A percentile compares a stretch with the other conserved stretches of the same genome.
Conservation (phyloP, 2,329 filamentous ascomycete genomes). For the Verticillium klebahnii region DNA sequence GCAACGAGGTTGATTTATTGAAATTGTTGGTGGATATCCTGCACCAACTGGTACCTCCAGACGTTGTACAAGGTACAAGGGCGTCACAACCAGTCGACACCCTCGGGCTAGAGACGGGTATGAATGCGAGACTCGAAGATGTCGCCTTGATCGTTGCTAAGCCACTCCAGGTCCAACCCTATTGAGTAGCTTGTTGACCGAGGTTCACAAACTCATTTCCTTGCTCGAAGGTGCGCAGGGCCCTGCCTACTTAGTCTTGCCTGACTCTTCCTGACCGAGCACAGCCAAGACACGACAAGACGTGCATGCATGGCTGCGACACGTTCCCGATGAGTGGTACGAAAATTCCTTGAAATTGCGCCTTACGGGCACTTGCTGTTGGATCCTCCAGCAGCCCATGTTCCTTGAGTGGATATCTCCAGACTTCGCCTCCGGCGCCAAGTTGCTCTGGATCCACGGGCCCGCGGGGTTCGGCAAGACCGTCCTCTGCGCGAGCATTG, state of each 20-base stretch:
- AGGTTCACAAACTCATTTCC: background rate
- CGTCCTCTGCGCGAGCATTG: conserved; percentile 21
- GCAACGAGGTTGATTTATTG: conserved; percentile 7
- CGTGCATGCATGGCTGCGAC: conserved; percentile 12
- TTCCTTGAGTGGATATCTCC: conserved; percentile 16
- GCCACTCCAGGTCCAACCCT: background rate
- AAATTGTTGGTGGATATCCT: conserved; percentile 5
- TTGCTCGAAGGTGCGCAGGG: background rate
- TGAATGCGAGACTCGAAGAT: background rate
- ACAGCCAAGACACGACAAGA: conserved; percentile 6
- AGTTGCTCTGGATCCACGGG: conserved; percentile 26
- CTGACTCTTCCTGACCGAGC: background rate
- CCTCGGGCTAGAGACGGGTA: background rate
- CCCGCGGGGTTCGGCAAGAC: conserved; percentile 28
- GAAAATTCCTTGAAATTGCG: conserved; percentile 14
- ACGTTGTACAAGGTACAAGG: background rate
- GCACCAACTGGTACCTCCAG: conserved; percentile 6
- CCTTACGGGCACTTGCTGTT: conserved; percentile 19
- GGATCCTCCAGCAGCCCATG: conserved; percentile 15
- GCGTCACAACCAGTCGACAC: background rate
- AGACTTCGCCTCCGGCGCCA: background rate
- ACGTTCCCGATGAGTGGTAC: conserved; percentile 11
- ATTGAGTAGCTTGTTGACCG: background rate
- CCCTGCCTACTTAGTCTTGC: background rate
- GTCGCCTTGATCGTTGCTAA: background rate